Conservation (phyloP, 2,329 filamentous ascomycete species). For the Aspergillus uvarum region DNA sequence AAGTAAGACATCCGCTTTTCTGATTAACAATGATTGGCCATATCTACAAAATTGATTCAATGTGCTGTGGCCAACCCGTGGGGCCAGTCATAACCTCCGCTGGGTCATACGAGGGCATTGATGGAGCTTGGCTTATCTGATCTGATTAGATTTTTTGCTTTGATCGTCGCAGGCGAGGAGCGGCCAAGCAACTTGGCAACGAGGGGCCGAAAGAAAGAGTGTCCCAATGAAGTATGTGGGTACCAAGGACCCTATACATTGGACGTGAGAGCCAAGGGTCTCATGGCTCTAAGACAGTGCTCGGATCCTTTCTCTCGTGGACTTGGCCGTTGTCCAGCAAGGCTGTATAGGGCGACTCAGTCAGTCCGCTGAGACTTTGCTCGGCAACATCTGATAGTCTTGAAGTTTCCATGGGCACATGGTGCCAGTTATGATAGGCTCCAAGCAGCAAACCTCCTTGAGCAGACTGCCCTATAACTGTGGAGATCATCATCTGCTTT, state of each 20-base stretch:
- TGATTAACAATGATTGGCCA: background rate
- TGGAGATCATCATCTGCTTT: too few relatives aligned
- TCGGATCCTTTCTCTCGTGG: background rate
- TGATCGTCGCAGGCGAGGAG: background rate
- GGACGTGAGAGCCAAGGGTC: too few relatives aligned
- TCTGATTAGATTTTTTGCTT: background rate
- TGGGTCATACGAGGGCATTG: background rate
- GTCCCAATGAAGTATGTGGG: too few relatives aligned
- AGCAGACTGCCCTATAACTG: too few relatives aligned
- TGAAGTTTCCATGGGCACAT: too few relatives aligned
- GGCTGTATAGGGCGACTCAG: too few relatives aligned
- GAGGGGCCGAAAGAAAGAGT: too few relatives aligned
- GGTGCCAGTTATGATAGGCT: too few relatives aligned
- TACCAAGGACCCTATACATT: background rate
- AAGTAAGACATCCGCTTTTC: background rate
- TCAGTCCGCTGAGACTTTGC: too few relatives aligned
- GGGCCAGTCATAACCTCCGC: background rate
- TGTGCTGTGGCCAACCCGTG: background rate
- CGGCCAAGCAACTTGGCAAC: background rate
- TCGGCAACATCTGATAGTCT: too few relatives aligned
- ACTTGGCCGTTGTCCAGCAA: too few relatives aligned
- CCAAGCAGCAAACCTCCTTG: too few relatives aligned
- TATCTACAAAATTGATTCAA: background rate
- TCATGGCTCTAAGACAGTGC: background rate
- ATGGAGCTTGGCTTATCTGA: background rate